Evolutionary conservation across 1,139 yeast species (phyloP), one percentile per base, ranked within the genome.

Genomic region (Diutina pseudorugosa): DNA sequence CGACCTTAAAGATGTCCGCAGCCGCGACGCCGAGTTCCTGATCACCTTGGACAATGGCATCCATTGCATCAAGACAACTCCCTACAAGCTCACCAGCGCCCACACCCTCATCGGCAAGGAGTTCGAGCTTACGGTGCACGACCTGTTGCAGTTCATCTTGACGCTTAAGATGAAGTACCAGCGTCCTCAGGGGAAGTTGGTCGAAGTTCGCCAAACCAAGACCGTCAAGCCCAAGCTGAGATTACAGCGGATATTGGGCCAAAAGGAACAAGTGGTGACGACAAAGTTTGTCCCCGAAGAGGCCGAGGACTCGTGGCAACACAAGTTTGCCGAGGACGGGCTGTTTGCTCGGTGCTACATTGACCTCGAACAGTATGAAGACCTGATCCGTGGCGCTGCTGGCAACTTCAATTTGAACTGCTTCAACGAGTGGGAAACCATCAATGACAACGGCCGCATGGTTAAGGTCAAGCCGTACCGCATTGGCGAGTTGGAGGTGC

Each of bases 21-120:
- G 65, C 4, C 82, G 82, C 55, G 71, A 80, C 42, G 91, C 91
- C 1, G 75, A 77, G 53, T 83, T 87, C 66, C 79, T 82, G 50
- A 62, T 90, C 48, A 82, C 89, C 8, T 72, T 93, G 58, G 98
- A 93, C 65, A 93, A 93, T 65, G 96, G 97, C 2, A 82, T 85
- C 43, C 96, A 93, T 62, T 82, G 93, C 55, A 81, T 90, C 51
- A 80, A 83, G 48, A 91, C 97, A 0, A 83, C 87, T 33, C 79
- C 79, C 61, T 74, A 80, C 58, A 66, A 70, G 6, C 62, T 88
- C 54, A 66, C 69, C 3, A 62, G 69, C 12, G 65, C 65, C 43
- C 67, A 69, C 23, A 72, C 82, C 21, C 55, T 67, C 8, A 71
- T 91, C 52, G 82, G 83, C 52, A 91, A 88, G 61, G 98, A 93